These are phyloP conservation scores for Schizopora paradoxa DNA, from an alignment of 1,284 basidiomycete species.

Conservation along the genomic window DNA sequence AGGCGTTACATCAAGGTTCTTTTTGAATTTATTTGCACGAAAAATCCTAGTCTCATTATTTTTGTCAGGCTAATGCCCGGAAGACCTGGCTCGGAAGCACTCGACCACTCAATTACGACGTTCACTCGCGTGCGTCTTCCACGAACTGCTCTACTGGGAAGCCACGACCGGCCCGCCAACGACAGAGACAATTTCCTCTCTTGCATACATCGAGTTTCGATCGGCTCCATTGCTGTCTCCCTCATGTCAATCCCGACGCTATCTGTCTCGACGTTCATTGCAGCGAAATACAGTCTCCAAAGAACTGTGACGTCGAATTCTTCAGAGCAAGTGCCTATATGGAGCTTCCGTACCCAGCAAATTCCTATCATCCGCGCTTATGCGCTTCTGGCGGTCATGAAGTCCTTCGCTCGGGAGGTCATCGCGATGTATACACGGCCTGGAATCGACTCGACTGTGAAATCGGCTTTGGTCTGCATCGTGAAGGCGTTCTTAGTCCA, in stretches of 20 bases:
- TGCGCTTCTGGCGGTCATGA: constrained; percentile 26
- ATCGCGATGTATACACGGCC: constrained; percentile 35
- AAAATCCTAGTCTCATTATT: not conserved
- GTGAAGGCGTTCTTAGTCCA: constrained; percentile 35
- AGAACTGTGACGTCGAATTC: constrained; percentile 28
- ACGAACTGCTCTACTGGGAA: constrained; percentile 31
- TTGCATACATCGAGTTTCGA: constrained; percentile 33
- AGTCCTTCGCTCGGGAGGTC: constrained; percentile 33
- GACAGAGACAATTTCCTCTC: constrained; percentile 29
- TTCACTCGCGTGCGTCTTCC: constrained; percentile 36
- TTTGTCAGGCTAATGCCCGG: constrained; percentile 30
- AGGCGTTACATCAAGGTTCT: constrained; percentile 26
- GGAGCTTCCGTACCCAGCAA: constrained; percentile 44
- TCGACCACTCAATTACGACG: constrained; percentile 36
- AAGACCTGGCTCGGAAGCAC: constrained; percentile 31
- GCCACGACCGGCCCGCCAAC: constrained; percentile 24
- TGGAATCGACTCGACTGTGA: constrained; percentile 35
- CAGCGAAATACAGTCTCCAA: constrained; percentile 36
- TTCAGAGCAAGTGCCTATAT: constrained; percentile 30
- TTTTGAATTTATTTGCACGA: constrained; percentile 6
- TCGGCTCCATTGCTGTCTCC: constrained; percentile 35
- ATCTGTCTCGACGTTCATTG: constrained; percentile 31
- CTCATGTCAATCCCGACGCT: constrained; percentile 30
- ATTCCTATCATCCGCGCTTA: constrained; percentile 37
- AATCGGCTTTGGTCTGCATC: constrained; percentile 35